phyloP scores from a whole-genome alignment of 139 green algal genomes.

The Pedinophyceae sp. region DNA sequence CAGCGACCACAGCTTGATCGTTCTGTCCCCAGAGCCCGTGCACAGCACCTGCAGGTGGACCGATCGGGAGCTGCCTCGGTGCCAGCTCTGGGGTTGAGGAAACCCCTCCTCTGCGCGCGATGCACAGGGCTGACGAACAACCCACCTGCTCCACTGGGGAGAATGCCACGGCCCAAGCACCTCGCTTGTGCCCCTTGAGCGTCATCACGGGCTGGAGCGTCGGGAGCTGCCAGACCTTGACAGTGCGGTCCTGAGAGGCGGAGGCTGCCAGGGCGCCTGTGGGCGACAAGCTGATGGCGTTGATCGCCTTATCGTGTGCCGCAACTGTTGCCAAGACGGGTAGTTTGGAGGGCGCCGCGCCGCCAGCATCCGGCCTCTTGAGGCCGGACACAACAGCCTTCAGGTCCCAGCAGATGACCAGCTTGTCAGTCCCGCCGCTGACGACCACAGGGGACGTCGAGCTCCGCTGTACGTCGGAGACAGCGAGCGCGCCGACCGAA shows the following conservation, averaged over 20 bases:
- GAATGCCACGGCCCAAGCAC: conserved; percentile 86
- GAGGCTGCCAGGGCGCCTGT: conserved; percentile 44
- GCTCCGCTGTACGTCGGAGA: conserved; percentile 20
- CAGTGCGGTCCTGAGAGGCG: conserved; percentile 66
- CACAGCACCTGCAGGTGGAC: conserved; percentile 14
- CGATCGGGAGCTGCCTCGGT: not conserved
- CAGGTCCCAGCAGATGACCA: conserved; percentile 34
- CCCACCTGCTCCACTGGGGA: conserved; percentile 63
- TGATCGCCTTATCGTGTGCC: conserved; percentile 96
- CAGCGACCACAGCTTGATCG: conserved; percentile 74
- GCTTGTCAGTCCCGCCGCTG: conserved; percentile 63
- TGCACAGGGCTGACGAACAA: not conserved
- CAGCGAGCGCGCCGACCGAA: conserved; percentile 63
- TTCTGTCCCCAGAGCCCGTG: conserved; percentile 60
- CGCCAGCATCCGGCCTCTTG: not conserved
- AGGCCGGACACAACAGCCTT: not conserved
- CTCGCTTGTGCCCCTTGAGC: conserved; percentile 72
- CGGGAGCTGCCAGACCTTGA: conserved; percentile 73
- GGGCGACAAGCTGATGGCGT: conserved; percentile 63
- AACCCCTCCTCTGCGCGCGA: not conserved
- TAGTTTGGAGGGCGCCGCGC: conserved; percentile 11
- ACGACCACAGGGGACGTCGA: conserved; percentile 23
- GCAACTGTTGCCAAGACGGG: conserved; percentile 46
- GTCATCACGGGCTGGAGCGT: conserved; percentile 35
- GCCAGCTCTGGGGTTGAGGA: conserved; percentile 17